Evolutionary conservation across 768 basidiomycete genomes (phyloP).

Genomic region (Coprinopsis cinerea): DNA sequence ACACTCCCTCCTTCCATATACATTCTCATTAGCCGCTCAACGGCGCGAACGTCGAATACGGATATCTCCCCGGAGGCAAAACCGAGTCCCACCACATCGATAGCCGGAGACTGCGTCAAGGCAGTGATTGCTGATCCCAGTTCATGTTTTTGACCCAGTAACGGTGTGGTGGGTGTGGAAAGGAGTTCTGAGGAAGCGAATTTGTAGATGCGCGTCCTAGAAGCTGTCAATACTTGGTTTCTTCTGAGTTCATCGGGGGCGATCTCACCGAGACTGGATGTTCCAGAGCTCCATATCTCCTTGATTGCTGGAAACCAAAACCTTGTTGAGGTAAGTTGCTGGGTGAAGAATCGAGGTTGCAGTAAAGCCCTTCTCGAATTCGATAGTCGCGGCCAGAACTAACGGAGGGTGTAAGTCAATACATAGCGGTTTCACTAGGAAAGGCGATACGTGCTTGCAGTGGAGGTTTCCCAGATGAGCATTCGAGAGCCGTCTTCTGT

Average conservation of each 20-base stretch:
- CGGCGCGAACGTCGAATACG: constrained; percentile 85
- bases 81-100: constrained; percentile 94
- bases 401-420: constrained; percentile 8
- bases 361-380: constrained; percentile 79
- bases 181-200: constrained; percentile 56
- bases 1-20: constrained; percentile 86
- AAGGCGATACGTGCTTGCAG: constrained; percentile 41
- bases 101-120: constrained; percentile 86
- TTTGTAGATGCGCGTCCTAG: constrained; percentile 82
- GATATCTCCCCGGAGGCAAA: constrained; percentile 83
- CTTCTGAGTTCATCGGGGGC: no score
- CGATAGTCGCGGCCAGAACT: constrained; percentile 64
- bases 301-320: constrained; percentile 76
- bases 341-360: constrained; percentile 88
- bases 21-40: constrained; percentile 84
- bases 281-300: constrained; percentile 94
- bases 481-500: constrained; percentile 74
- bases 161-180: constrained; percentile 26
- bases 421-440: not conserved
- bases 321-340: constrained; percentile 94
- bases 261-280: constrained; percentile 73
- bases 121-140: constrained; percentile 57
- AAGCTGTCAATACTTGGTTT: no score
- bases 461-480: constrained; percentile 68
- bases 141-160: constrained; percentile 19